These are phyloP conservation scores for Trichocladium uniseriatum DNA, from an alignment of 495 filamentous ascomycete genomes.

Conservation along the genomic window DNA sequence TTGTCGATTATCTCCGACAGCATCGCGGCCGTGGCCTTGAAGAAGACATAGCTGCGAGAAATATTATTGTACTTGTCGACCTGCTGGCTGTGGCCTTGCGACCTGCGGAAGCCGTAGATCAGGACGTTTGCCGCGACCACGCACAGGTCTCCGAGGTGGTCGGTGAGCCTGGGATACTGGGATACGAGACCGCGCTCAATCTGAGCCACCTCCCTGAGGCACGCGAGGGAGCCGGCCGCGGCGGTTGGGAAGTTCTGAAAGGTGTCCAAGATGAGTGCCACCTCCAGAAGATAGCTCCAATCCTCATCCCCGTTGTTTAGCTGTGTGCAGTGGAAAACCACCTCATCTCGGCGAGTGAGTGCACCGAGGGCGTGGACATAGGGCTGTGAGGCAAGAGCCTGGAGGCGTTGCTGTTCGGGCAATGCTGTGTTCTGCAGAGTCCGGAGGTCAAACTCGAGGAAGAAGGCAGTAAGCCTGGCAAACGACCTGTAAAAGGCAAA, in stretches of 20 bases:
- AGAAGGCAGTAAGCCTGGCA: constrained; percentile 22
- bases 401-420: constrained; percentile 10
- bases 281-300: constrained; percentile 25
- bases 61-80: constrained; percentile 21
- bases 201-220: constrained; percentile 24
- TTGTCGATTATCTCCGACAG: constrained; percentile 39
- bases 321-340: constrained; percentile 16
- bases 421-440: not conserved
- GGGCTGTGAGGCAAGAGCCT: constrained; percentile 21
- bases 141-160: constrained; percentile 32
- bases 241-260: constrained; percentile 24
- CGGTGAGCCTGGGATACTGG: constrained; percentile 35
- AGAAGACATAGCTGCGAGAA: constrained; percentile 30
- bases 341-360: constrained; percentile 27
- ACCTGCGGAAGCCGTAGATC: constrained; percentile 20
- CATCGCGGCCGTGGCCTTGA: constrained; percentile 30
- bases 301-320: constrained; percentile 17
- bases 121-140: constrained; percentile 25
- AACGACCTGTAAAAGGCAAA: constrained; percentile 28
- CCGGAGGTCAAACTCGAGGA: constrained; percentile 24
- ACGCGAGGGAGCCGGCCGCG: constrained; percentile 8
- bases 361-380: constrained; percentile 23
- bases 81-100: constrained; percentile 4
- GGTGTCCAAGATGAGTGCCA: constrained; percentile 18
- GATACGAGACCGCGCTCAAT: constrained; percentile 19